phyloP scores from a whole-genome alignment of 2,329 filamentous ascomycete species.

The Colletotrichum melonis region DNA sequence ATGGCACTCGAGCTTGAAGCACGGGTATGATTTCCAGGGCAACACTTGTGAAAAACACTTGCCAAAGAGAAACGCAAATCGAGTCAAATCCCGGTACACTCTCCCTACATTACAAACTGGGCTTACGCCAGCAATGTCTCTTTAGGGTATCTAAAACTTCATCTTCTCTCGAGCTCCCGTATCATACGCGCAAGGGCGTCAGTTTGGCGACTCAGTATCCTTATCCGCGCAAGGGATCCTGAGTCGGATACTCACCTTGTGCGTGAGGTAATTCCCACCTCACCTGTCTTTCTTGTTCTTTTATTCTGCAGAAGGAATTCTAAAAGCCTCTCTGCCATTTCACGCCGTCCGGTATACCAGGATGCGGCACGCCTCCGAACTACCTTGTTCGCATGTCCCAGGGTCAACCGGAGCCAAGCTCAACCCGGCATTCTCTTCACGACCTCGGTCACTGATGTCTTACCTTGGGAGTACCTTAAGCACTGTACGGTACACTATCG shows the following conservation, averaged over 20 bases:
- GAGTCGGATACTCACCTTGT: neutral
- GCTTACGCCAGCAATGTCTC: neutral
- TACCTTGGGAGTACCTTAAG: too few species aligned
- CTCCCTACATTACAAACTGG: neutral
- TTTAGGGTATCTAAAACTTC: neutral
- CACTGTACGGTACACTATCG: too few species aligned
- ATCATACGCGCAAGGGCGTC: neutral
- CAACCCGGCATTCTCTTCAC: constrained; percentile 19
- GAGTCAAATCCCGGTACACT: neutral
- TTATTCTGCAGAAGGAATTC: neutral
- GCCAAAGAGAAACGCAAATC: neutral
- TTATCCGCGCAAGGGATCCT: constrained; percentile 18
- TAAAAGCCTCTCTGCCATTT: neutral
- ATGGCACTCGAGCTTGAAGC: neutral
- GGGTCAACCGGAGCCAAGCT: neutral
- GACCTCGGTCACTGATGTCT: neutral
- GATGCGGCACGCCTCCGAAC: neutral
- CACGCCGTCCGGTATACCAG: neutral
- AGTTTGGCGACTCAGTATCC: neutral
- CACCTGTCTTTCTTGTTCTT: neutral
- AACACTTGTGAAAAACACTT: neutral
- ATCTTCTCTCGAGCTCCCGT: neutral
- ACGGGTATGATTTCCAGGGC: constrained; percentile 17
- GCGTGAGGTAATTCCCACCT: neutral
- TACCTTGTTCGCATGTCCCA: neutral